Evolutionary conservation across 169 alveolate genomes (phyloP).

Genomic region (Eimeria praecox): DNA sequence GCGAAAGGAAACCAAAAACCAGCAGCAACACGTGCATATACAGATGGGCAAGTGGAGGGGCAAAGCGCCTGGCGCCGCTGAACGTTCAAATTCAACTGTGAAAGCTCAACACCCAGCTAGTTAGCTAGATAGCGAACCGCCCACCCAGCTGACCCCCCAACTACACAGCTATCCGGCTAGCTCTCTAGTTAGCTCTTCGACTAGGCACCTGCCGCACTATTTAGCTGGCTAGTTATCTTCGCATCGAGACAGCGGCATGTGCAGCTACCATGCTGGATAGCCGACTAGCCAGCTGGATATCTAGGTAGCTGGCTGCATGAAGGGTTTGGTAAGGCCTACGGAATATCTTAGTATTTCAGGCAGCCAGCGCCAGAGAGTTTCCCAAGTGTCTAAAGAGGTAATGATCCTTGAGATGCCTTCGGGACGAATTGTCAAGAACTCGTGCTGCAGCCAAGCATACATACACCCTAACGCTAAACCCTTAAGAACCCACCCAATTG

Average conservation of each 20-base stretch:
- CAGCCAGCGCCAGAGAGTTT: slow-evolving; percentile 59
- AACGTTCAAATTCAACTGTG: not conserved
- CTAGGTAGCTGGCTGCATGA: not conserved
- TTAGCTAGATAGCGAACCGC: not conserved
- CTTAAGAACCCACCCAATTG: not conserved
- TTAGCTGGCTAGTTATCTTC: not conserved
- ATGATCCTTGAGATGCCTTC: slow-evolving; percentile 38
- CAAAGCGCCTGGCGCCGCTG: not conserved
- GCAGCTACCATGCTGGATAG: no score
- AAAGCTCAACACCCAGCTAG: not conserved
- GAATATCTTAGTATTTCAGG: slow-evolving; percentile 37
- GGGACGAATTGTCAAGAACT: slow-evolving; percentile 43
- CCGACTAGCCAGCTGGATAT: not conserved
- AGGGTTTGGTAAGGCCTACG: slow-evolving; percentile 22
- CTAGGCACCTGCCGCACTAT: not conserved
- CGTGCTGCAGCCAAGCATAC: slow-evolving; percentile 54
- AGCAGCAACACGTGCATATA: not conserved
- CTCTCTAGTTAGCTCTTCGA: not conserved
- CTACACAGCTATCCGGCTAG: not conserved
- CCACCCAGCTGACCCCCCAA: not conserved
- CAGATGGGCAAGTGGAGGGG: not conserved
- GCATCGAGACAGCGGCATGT: no score
- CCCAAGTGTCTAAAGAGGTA: slow-evolving; percentile 49
- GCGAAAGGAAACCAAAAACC: not conserved
- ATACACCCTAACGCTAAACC: not conserved